Evolutionary conservation across 305 asterid species (phyloP).

Genomic region (Fraxinus paxiana): DNA sequence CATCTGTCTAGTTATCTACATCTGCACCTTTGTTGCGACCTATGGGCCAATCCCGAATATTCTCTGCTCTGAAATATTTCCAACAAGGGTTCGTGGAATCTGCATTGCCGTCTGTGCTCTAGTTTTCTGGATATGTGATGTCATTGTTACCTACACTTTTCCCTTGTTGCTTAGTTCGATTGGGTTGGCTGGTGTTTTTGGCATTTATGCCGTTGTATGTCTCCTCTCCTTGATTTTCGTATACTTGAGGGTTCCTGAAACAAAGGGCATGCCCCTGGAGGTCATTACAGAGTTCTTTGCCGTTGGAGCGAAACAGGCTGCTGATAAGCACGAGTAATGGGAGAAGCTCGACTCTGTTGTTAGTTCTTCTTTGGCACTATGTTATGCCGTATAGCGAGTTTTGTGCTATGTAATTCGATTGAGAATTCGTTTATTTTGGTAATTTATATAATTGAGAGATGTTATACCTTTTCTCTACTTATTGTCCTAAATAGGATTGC

Average conservation of each 20-base stretch:
- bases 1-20: slow-evolving; percentile 60
- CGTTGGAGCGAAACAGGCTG: slow-evolving; percentile 64
- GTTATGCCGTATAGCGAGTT: not conserved
- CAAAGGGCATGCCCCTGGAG: slow-evolving; percentile 53
- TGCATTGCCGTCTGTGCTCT: slow-evolving; percentile 85
- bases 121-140: slow-evolving; percentile 83
- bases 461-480: not conserved
- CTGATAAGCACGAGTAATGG: slow-evolving; percentile 37
- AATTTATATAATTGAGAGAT: not conserved
- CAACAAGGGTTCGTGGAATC: slow-evolving; percentile 80
- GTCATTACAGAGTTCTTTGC: not conserved
- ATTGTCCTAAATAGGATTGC: not conserved
- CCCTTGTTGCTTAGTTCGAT: slow-evolving; percentile 72
- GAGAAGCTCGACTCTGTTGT: not conserved
- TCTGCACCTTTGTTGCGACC: slow-evolving; percentile 79
- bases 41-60: slow-evolving; percentile 72
- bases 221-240: slow-evolving; percentile 63
- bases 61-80: slow-evolving; percentile 32
- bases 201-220: slow-evolving; percentile 64
- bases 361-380: not conserved
- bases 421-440: too few species aligned
- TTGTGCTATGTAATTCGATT: not conserved
- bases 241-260: slow-evolving; percentile 82
- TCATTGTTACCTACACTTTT: slow-evolving; percentile 68
- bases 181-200: slow-evolving; percentile 73